phyloP scores from a whole-genome alignment of 129 eudicot species.

The Flaveria ramosissima region DNA sequence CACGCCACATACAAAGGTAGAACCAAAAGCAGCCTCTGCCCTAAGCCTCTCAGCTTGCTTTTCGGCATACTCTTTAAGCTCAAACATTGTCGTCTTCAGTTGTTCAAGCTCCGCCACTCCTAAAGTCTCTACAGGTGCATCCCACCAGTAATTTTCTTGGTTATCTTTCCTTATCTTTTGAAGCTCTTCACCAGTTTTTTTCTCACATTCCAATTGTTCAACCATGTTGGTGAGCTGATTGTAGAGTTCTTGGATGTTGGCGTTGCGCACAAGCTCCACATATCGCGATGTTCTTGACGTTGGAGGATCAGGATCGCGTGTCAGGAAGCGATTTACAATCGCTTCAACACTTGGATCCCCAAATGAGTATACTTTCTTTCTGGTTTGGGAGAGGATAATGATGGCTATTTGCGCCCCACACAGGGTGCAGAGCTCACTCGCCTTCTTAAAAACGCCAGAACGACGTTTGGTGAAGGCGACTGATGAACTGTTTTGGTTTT shows the following conservation, averaged over 20 bases:
- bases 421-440: slow-evolving; percentile 21
- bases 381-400: slow-evolving; percentile 43
- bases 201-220: slow-evolving; percentile 33
- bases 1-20: slow-evolving; percentile 12
- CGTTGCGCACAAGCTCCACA: slow-evolving; percentile 35
- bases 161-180: slow-evolving; percentile 24
- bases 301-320: slow-evolving; percentile 15
- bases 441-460: slow-evolving; percentile 15
- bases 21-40: slow-evolving; percentile 11
- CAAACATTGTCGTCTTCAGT: slow-evolving; percentile 36
- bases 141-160: slow-evolving; percentile 44
- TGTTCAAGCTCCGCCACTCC: slow-evolving; percentile 34
- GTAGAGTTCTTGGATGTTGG: slow-evolving; percentile 38
- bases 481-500: neutral
- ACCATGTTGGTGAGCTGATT: slow-evolving; percentile 33
- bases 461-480: slow-evolving; percentile 28
- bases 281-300: slow-evolving; percentile 21
- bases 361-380: slow-evolving; percentile 44
- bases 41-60: slow-evolving; percentile 36
- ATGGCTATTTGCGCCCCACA: slow-evolving; percentile 38
- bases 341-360: slow-evolving; percentile 50
- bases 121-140: slow-evolving; percentile 33
- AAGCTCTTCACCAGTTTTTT: slow-evolving; percentile 36
- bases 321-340: slow-evolving; percentile 28
- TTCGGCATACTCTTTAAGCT: slow-evolving; percentile 30